A percentile compares a stretch with the other conserved stretches of the same genome.
Conservation (phyloP, 1,139 yeast genomes). For the Fermentozyma sake region DNA sequence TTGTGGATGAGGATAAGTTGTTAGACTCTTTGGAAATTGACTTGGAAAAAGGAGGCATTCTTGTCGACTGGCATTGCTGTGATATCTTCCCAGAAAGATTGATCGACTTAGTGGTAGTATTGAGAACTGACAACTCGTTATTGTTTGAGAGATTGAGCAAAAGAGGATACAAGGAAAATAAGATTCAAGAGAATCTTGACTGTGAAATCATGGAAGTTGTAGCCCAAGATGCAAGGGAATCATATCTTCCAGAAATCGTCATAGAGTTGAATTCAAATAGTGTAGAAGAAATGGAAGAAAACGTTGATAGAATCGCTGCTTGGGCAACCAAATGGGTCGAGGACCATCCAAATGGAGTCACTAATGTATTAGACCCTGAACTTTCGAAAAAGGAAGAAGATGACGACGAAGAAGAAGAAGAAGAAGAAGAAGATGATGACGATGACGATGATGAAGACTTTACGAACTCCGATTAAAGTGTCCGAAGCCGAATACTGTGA, state of each 20-base stretch:
- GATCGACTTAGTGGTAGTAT: slow-evolving; percentile 86
- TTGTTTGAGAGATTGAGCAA: slow-evolving; percentile 71
- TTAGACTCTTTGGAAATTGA: slow-evolving; percentile 78
- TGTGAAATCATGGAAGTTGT: slow-evolving; percentile 97
- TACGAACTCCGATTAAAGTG: neutral
- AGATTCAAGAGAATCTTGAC: slow-evolving; percentile 87
- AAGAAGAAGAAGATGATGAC: slow-evolving; percentile 1
- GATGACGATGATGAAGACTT: slow-evolving; percentile 3
- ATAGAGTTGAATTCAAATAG: slow-evolving; percentile 71
- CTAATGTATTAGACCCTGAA: slow-evolving; percentile 27
- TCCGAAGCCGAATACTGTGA: no score
- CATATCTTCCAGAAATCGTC: slow-evolving; percentile 74
- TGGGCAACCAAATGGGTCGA: slow-evolving; percentile 76
- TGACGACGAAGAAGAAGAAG: slow-evolving; percentile 2
- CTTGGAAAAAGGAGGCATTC: slow-evolving; percentile 75
- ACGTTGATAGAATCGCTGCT: slow-evolving; percentile 65
- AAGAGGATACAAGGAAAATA: slow-evolving; percentile 72
- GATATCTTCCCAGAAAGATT: slow-evolving; percentile 91
- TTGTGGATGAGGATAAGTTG: slow-evolving; percentile 88
- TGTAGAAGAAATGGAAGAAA: slow-evolving; percentile 73
- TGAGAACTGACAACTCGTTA: slow-evolving; percentile 68
- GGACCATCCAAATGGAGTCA: slow-evolving; percentile 41
- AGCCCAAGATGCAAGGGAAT: slow-evolving; percentile 78
- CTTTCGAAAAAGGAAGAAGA: neutral
- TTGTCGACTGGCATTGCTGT: slow-evolving; percentile 97